These are phyloP conservation scores for Arabidopsis hybrid DNA, from an alignment of 441 rosid species.

Conservation along the genomic window DNA sequence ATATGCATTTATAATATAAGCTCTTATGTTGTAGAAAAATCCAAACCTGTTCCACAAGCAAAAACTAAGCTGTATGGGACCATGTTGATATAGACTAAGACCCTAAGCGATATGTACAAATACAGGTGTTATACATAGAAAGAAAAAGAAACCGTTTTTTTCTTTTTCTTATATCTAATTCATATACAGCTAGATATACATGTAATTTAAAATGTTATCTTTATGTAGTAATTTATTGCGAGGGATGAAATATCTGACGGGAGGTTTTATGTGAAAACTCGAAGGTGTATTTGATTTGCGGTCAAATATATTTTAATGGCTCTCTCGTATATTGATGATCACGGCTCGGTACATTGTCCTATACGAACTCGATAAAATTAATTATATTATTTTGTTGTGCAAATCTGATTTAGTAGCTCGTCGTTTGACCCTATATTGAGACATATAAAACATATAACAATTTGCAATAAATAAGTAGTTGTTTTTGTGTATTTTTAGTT, in stretches of 20 bases:
- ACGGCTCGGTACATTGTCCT: constrained; percentile 24
- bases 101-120: constrained; percentile 24
- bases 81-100: constrained; percentile 35
- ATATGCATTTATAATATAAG: too few species aligned
- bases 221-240: neutral
- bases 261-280: constrained; percentile 42
- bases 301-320: constrained; percentile 30
- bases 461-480: neutral
- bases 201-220: constrained; percentile 1
- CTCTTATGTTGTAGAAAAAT: neutral
- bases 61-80: constrained; percentile 36
- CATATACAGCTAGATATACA: constrained; percentile 20
- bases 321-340: constrained; percentile 16
- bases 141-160: neutral
- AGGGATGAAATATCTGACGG: neutral
- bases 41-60: constrained; percentile 29
- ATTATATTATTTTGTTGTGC: constrained; percentile 1
- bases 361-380: constrained; percentile 9
- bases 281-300: constrained; percentile 36
- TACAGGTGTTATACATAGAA: constrained; percentile 17
- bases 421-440: constrained; percentile 5
- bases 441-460: too few species aligned
- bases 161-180: neutral
- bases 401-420: constrained; percentile 3
- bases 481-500: too few species aligned